Evolutionary conservation across 1,284 basidiomycete species (phyloP).

Genomic region (Trametes polyzona): DNA sequence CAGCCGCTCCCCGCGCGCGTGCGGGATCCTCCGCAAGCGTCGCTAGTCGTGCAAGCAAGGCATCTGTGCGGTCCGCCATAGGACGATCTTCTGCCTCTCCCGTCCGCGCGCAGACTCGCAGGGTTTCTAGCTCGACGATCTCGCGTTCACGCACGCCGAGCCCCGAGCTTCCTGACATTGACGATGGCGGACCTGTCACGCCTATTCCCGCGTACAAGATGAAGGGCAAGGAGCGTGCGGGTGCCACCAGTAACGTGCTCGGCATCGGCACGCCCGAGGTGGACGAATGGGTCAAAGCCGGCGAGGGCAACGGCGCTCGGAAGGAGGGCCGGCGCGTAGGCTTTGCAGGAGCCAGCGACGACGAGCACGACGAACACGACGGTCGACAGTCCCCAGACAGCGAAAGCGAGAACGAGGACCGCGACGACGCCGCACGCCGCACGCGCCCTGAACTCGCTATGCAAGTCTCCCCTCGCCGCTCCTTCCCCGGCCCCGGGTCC

Average conservation of each 20-base stretch:
- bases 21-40: conserved; percentile 24
- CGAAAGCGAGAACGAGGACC: conserved; percentile 17
- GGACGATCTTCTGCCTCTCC: conserved; percentile 12
- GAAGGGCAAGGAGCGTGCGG: conserved; percentile 24
- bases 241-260: conserved; percentile 31
- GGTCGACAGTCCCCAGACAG: conserved; percentile 14
- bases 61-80: conserved; percentile 9
- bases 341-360: conserved; percentile 34
- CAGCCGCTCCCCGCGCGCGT: conserved; percentile 24
- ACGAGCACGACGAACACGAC: conserved; percentile 28
- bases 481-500: conserved; percentile 27
- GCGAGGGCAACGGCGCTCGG: conserved; percentile 23
- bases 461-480: conserved; percentile 64
- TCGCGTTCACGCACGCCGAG: conserved; percentile 50
- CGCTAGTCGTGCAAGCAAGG: conserved; percentile 23
- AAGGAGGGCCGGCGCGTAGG: conserved; percentile 36
- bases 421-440: conserved; percentile 12
- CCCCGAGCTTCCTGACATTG: conserved; percentile 51
- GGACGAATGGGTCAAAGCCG: conserved; percentile 47
- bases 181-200: conserved; percentile 43
- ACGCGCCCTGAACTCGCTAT: conserved; percentile 42
- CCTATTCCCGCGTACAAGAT: conserved; percentile 43
- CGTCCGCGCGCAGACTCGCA: conserved; percentile 8
- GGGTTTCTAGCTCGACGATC: conserved; percentile 24
- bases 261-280: conserved; percentile 55